Evolutionary conservation across 2,329 filamentous ascomycete species (phyloP).

Genomic region (Apiospora arundinis): DNA sequence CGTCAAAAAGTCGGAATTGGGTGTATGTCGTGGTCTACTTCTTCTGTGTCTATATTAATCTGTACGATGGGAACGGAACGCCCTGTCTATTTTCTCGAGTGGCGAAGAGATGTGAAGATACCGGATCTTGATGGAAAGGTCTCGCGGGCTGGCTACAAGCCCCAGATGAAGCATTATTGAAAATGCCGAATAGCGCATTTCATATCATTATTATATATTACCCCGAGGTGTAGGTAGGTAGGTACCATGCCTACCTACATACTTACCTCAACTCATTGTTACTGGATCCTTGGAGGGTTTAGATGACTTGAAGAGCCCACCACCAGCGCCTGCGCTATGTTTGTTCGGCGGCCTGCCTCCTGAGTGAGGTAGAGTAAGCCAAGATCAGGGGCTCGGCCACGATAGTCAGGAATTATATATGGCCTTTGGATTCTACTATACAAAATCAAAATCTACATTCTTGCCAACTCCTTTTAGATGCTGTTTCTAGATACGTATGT

Average conservation of each 20-base stretch:
- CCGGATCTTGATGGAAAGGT: background rate
- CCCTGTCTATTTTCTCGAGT: background rate
- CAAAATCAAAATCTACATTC: background rate
- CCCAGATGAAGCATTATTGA: background rate
- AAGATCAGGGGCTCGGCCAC: background rate
- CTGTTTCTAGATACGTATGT: background rate
- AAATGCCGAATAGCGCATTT: background rate
- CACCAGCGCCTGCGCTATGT: background rate
- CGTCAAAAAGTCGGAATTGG: background rate
- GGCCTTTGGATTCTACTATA: background rate
- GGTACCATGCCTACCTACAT: background rate
- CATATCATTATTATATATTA: background rate
- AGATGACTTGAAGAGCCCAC: background rate
- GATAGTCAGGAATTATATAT: background rate
- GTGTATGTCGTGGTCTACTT: background rate
- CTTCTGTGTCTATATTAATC: background rate
- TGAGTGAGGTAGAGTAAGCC: too few species aligned
- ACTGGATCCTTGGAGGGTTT: background rate
- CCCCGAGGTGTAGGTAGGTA: background rate
- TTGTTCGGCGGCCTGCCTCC: background rate
- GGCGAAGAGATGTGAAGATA: background rate
- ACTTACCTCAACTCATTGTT: background rate
- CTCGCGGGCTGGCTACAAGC: background rate
- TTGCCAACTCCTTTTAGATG: background rate
- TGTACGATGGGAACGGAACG: background rate